These are phyloP conservation scores for Margaritispora aquatica DNA, from an alignment of 495 filamentous ascomycete genomes.

Conservation along the genomic window DNA sequence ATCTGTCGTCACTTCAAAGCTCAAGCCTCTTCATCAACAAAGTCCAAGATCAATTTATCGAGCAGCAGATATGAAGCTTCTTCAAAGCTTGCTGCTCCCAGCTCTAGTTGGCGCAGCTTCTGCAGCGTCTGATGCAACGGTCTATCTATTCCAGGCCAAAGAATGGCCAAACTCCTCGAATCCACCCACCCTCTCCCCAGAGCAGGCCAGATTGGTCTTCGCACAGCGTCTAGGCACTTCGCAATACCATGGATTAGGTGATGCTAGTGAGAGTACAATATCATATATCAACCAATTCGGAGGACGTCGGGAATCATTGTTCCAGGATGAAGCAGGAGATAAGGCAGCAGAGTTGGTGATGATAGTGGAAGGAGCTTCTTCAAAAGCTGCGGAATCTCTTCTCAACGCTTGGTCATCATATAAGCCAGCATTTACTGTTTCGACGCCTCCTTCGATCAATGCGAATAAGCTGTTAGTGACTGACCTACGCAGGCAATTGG, in stretches of 20 bases:
- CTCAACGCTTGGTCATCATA: constrained; percentile 23
- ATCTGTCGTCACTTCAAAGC: constrained; percentile 11
- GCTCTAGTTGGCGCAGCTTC: constrained; percentile 29
- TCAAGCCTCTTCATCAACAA: constrained; percentile 14
- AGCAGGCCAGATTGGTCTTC: constrained; percentile 33
- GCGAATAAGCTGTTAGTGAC: constrained; percentile 30
- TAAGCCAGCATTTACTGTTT: constrained; percentile 37
- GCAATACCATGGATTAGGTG: constrained; percentile 22
- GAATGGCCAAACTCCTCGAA: constrained; percentile 21
- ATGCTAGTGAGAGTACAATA: constrained; percentile 17
- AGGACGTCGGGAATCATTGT: constrained; percentile 27
- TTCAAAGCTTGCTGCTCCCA: constrained; percentile 31
- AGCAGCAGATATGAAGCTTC: constrained; percentile 23
- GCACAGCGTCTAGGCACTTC: constrained; percentile 32
- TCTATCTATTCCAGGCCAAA: constrained; percentile 20
- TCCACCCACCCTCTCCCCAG: constrained; percentile 30
- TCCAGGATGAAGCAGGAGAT: constrained; percentile 26
- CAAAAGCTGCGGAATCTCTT: constrained; percentile 25
- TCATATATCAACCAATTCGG: constrained; percentile 26
- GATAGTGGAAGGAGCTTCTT: constrained; percentile 40
- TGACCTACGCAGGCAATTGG: constrained; percentile 26
- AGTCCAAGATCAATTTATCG: background rate
- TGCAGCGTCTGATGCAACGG: constrained; percentile 20
- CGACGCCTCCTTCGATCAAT: constrained; percentile 30
- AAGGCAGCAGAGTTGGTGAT: constrained; percentile 41